Evolutionary conservation across 192 early-diverging fungal genomes (phyloP), one percentile per base, ranked within the genome.

Genomic region (Dissophora ornata): DNA sequence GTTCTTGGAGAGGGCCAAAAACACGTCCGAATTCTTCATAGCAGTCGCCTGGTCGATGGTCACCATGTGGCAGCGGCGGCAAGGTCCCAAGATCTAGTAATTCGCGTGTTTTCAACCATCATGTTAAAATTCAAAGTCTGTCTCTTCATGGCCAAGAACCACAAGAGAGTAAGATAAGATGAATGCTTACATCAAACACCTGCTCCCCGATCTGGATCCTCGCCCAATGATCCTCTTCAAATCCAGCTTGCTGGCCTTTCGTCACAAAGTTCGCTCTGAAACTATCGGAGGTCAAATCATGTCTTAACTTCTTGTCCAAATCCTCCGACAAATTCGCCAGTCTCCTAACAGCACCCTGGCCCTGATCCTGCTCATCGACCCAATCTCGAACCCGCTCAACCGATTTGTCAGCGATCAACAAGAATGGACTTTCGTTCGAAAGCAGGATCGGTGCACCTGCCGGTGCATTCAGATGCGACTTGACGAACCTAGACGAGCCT

Each of bases 191-290:
- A 57, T 83, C 71, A 61, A 89, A 89, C 29, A 73, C 56, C 30
- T 84, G 84, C 2, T 50, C 70, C 16, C 81, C 84, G 42, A 87
- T 79, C 51, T 49, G 68, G 41, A 89, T 59, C 25, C 73, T 48
- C 19, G 59, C 69, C 90, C 90, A 91, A 6, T 67, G 46, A 62
- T 94, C 89, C 64, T 95, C 94, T 21, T 84, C 86, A 57, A 89
- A 95, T 15, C 79, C 73, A n/a, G 24, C 19, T 58, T 71, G 13
- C 30, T 59, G 16, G 29, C 84, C 83, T 47, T 75, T 81, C 25
- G 91, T 84, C 30, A 89, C 79, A 59, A 95, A 64, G 73, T 95
- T 95, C 10, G 87, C 87, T 7, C 94, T 84, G 70, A 92, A 92
- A 36, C 84, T 84, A 70, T 80, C 70, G 2, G 69, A 50, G 3